phyloP scores from a whole-genome alignment of 768 basidiomycete species.

The Rhizopogon vesiculosus region DNA sequence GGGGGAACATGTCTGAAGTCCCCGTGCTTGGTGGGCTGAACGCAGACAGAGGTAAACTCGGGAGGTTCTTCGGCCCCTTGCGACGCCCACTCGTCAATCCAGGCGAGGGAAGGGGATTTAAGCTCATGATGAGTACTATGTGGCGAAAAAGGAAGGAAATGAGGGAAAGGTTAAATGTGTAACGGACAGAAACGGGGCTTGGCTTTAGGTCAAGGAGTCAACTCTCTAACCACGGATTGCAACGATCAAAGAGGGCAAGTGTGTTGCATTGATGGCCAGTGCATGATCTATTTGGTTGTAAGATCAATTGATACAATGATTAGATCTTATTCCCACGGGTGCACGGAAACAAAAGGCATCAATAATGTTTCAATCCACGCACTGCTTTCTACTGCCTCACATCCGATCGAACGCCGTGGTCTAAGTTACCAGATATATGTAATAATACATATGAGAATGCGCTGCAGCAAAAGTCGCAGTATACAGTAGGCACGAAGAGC shows the following conservation, averaged over 20 bases:
- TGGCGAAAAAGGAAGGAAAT: neutral
- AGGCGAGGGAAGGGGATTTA: constrained; percentile 32
- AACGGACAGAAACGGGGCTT: neutral
- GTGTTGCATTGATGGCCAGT: too few species aligned
- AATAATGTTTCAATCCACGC: too few species aligned
- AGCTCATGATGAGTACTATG: neutral
- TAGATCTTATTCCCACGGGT: neutral
- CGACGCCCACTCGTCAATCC: constrained; percentile 51
- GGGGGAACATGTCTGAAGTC: constrained; percentile 59
- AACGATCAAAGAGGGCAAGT: neutral
- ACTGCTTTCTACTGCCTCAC: too few species aligned
- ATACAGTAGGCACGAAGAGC: neutral
- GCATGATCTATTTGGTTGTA: too few species aligned
- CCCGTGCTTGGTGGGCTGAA: constrained; percentile 71
- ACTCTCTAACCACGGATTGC: neutral
- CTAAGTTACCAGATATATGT: too few species aligned
- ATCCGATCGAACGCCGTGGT: too few species aligned
- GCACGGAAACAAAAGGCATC: too few species aligned
- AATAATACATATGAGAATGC: neutral
- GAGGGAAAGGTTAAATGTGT: neutral
- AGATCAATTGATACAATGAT: neutral
- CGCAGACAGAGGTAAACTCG: constrained; percentile 69
- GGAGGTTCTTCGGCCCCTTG: constrained; percentile 53
- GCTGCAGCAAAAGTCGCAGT: neutral
- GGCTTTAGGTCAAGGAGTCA: neutral